Percentiles rank a stretch among this genome's conserved stretches.
These are phyloP conservation scores for Fraxinus quadrangulata DNA, from an alignment of 257 asterid species.

Conservation along the genomic window DNA sequence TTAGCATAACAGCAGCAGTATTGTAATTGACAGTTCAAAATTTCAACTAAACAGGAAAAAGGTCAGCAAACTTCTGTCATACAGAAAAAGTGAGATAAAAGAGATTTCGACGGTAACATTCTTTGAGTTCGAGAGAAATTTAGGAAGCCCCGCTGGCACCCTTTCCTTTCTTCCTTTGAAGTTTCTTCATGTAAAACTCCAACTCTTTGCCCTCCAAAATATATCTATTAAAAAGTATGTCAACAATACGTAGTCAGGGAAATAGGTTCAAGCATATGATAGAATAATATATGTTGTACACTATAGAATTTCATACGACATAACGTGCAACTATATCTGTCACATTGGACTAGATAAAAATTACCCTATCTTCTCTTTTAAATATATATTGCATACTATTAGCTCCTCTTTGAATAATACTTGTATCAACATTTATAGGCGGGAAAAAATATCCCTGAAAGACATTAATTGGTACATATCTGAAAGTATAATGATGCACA, in stretches of 20 bases:
- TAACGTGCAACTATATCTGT: neutral
- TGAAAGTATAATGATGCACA: neutral
- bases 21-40: slow-evolving; percentile 7
- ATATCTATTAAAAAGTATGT: no score
- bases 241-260: neutral
- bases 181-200: neutral
- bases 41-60: slow-evolving; percentile 8
- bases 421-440: neutral
- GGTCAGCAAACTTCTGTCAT: slow-evolving; percentile 7
- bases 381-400: neutral
- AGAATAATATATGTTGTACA: neutral
- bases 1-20: no score
- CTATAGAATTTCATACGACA: no score
- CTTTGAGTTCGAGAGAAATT: neutral
- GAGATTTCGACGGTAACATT: neutral
- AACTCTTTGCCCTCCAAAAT: neutral
- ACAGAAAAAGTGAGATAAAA: slow-evolving; percentile 9
- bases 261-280: neutral
- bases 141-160: slow-evolving; percentile 14
- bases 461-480: neutral
- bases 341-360: neutral
- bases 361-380: neutral
- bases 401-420: neutral
- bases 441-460: neutral
- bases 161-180: neutral